Conservation (phyloP, 768 basidiomycete species). For the Phallus indusiatus region DNA sequence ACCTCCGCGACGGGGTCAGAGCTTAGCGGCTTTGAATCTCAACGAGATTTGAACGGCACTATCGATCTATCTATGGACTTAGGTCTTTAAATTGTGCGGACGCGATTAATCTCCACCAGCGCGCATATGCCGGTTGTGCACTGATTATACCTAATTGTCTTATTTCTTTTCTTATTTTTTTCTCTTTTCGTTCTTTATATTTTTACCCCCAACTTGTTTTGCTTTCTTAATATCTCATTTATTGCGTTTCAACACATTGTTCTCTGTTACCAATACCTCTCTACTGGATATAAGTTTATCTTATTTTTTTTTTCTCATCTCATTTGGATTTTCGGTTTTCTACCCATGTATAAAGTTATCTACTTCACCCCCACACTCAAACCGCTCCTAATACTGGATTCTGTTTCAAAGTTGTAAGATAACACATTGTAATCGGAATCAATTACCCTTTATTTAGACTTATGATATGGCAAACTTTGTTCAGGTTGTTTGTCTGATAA, state of each 20-base stretch:
- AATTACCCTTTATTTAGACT: no score
- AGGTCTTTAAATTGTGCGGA: not conserved
- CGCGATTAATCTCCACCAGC: not conserved
- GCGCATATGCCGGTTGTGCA: not conserved
- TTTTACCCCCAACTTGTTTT: no score
- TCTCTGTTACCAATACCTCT: not conserved
- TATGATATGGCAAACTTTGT: no score
- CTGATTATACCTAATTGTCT: not conserved
- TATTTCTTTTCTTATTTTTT: not conserved
- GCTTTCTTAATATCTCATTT: not conserved
- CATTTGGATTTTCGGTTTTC: not conserved
- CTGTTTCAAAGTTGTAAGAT: not conserved
- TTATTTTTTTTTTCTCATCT: not conserved
- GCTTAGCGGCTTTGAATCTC: not conserved
- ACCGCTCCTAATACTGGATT: not conserved
- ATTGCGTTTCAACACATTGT: not conserved
- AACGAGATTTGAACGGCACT: not conserved
- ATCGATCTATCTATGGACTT: not conserved
- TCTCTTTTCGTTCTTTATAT: no score
- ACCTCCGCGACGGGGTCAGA: not conserved
- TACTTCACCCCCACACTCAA: not conserved
- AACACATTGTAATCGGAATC: no score
- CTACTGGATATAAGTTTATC: not conserved
- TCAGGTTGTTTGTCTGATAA: not conserved
- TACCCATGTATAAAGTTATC: not conserved